These are phyloP conservation scores for Monosporozyma aquatica DNA, from an alignment of 805 yeast species.

Conservation along the genomic window DNA sequence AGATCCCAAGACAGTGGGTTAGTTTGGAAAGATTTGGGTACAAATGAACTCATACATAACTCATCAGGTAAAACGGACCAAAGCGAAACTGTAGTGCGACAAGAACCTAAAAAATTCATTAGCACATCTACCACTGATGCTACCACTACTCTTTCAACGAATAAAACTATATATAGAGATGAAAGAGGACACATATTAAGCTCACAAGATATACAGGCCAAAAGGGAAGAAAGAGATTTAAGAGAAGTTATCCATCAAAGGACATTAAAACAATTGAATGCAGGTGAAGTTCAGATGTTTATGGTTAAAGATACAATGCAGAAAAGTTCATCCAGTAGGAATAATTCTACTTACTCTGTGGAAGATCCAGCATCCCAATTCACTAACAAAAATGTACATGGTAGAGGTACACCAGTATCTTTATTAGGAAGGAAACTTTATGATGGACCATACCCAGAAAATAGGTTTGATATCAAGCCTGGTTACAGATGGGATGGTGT, in stretches of 20 bases:
- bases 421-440: conserved; percentile 47
- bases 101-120: not conserved
- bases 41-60: conserved; percentile 15
- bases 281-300: conserved; percentile 30
- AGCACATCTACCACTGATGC: not conserved
- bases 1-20: too few relatives aligned
- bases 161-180: conserved; percentile 50
- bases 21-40: conserved; percentile 27
- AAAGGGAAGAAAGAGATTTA: conserved; percentile 16
- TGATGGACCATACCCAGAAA: conserved; percentile 40
- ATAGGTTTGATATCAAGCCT: conserved; percentile 68
- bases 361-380: conserved; percentile 56
- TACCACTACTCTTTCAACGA: too few relatives aligned
- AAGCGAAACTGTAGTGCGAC: not conserved
- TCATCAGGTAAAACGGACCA: too few relatives aligned
- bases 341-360: too few relatives aligned
- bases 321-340: not conserved
- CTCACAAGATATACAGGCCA: conserved; percentile 6
- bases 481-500: conserved; percentile 91
- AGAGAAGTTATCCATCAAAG: conserved; percentile 24
- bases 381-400: conserved; percentile 17
- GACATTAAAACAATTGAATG: conserved; percentile 32
- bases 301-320: conserved; percentile 19
- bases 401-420: conserved; percentile 9
- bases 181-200: conserved; percentile 45